A percentile compares a stretch with the other conserved stretches of the same genome.
Evolutionary conservation across 805 yeast genomes (phyloP).

Genomic region (Sugiyamaella valdiviana): DNA sequence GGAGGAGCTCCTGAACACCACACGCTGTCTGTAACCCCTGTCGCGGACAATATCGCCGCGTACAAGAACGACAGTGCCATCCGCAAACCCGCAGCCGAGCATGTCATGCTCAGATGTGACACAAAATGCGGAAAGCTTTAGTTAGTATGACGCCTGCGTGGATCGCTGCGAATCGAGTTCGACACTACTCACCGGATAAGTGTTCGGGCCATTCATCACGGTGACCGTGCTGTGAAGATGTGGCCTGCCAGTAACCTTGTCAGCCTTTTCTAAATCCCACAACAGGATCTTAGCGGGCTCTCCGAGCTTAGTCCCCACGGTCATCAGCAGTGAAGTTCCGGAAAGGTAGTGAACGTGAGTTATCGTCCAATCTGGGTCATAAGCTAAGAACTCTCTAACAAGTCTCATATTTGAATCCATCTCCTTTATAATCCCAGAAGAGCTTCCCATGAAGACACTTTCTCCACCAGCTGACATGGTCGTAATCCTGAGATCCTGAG

Average conservation of each 20-base stretch:
- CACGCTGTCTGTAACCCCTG: conserved; percentile 81
- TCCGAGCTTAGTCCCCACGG: conserved; percentile 68
- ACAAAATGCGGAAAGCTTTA: conserved; percentile 50
- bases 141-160: too few species aligned
- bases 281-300: conserved; percentile 60
- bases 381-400: conserved; percentile 51
- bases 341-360: conserved; percentile 48
- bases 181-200: conserved; percentile 45
- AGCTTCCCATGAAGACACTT: conserved; percentile 54
- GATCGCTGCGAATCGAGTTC: not conserved
- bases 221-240: conserved; percentile 56
- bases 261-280: conserved; percentile 57
- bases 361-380: conserved; percentile 58
- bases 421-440: conserved; percentile 48
- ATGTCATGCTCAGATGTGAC: conserved; percentile 52
- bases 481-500: conserved; percentile 55
- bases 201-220: conserved; percentile 68
- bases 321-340: conserved; percentile 49
- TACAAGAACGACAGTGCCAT: conserved; percentile 74
- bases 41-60: conserved; percentile 87
- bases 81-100: conserved; percentile 70
- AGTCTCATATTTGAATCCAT: conserved; percentile 46
- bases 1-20: conserved; percentile 65
- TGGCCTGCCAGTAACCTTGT: conserved; percentile 24
- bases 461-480: conserved; percentile 55